Evolutionary conservation across 371 early-diverging fungal species (phyloP).

Genomic region (Rhizopus delemar): DNA sequence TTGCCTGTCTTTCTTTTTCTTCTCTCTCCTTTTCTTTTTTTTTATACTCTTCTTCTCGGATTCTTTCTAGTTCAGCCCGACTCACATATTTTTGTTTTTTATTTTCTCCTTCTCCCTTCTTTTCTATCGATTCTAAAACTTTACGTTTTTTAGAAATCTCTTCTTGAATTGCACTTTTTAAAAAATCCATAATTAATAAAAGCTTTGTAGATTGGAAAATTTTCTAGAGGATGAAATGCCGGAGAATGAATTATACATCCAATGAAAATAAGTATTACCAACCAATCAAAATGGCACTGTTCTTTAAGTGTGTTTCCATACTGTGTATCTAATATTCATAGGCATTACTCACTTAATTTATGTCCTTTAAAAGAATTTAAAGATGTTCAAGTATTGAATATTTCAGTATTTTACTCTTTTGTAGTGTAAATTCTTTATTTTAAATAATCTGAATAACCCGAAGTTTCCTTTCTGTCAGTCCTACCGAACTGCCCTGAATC

Average conservation of each 20-base stretch:
- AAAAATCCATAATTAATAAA: slow-evolving; percentile 58
- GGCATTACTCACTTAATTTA: no score
- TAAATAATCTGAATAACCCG: no score
- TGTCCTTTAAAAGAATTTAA: no score
- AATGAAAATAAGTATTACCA: neutral
- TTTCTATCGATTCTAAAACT: slow-evolving; percentile 40
- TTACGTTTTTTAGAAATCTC: slow-evolving; percentile 74
- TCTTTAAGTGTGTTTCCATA: no score
- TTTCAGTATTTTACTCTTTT: no score
- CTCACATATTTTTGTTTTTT: slow-evolving; percentile 72
- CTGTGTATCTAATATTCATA: no score
- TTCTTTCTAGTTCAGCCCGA: slow-evolving; percentile 74
- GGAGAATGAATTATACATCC: neutral
- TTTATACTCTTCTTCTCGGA: slow-evolving; percentile 67
- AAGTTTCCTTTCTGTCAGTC: no score
- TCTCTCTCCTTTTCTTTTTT: slow-evolving; percentile 60
- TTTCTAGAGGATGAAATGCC: neutral
- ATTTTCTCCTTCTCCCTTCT: slow-evolving; percentile 26
- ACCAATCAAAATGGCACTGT: no score
- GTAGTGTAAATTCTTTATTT: no score
- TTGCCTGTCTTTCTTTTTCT: slow-evolving; percentile 47
- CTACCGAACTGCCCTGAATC: no score
- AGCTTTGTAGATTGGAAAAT: no score
- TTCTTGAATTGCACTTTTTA: slow-evolving; percentile 59
- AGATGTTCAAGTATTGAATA: no score